These are phyloP conservation scores for Fusarium sp. DNA, from an alignment of 2,329 filamentous ascomycete species.

Conservation along the genomic window DNA sequence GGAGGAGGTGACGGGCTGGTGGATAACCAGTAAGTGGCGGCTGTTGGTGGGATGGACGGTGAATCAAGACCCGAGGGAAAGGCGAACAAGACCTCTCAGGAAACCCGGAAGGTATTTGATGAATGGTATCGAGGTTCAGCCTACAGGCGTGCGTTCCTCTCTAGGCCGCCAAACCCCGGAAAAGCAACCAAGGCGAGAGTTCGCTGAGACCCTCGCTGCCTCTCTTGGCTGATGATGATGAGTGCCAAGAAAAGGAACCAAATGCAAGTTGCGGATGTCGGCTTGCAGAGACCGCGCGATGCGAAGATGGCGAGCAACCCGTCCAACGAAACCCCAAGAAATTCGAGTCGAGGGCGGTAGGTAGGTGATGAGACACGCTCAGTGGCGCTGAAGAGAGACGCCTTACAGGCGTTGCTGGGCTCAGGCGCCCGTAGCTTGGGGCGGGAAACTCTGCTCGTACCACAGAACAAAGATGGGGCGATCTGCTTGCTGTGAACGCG, in stretches of 20 bases:
- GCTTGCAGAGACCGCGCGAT: conserved; percentile 24
- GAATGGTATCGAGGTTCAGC: not conserved
- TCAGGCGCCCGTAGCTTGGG: conserved; percentile 31
- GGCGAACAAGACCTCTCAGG: not conserved
- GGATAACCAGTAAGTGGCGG: conserved; percentile 29
- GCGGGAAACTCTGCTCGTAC: conserved; percentile 22
- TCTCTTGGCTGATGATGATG: conserved; percentile 35
- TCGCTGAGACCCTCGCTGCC: conserved; percentile 1
- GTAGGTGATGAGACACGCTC: conserved; percentile 13
- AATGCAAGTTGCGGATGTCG: conserved; percentile 36
- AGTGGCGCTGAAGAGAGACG: conserved; percentile 37
- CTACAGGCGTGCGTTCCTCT: conserved; percentile 10
- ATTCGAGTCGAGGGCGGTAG: not conserved
- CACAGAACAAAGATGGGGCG: conserved; percentile 25
- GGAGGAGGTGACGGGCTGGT: conserved; percentile 25
- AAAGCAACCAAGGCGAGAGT: not conserved
- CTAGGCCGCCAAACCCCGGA: conserved; percentile 1
- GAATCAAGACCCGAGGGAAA: conserved; percentile 15
- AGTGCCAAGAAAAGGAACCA: conserved; percentile 32
- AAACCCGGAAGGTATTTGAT: not conserved
- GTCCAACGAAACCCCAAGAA: conserved; percentile 4
- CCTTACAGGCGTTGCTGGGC: conserved; percentile 38
- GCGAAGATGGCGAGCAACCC: not conserved
- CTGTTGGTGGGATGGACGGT: conserved; percentile 19
- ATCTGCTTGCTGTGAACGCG: conserved; percentile 31